Percentiles rank a stretch among this genome's conserved stretches.
phyloP scores from a whole-genome alignment of 225 moss, liverwort and hornwort species.

The Bryum argenteum region DNA sequence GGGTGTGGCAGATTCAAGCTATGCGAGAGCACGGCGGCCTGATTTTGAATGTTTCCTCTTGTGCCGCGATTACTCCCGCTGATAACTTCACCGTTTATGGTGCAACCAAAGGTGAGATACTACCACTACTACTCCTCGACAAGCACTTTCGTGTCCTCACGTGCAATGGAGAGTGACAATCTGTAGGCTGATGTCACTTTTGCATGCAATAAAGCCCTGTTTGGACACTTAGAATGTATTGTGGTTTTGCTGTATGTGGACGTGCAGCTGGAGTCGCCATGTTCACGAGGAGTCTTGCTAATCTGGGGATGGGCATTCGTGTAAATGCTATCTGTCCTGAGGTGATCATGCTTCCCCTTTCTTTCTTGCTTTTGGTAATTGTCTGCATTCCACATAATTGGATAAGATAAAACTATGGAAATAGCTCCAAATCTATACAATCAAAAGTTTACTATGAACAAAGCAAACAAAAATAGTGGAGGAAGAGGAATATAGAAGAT shows the following conservation, averaged over 20 bases:
- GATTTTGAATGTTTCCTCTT: constrained; percentile 62
- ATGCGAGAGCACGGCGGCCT: constrained; percentile 50
- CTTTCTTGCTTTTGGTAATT: no score
- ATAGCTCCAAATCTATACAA: no score
- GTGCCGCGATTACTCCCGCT: constrained; percentile 46
- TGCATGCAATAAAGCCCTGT: not conserved
- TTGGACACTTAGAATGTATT: not conserved
- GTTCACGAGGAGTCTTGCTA: constrained; percentile 61
- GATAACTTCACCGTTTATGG: constrained; percentile 35
- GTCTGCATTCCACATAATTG: no score
- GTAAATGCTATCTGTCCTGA: constrained; percentile 73
- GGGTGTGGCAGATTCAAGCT: constrained; percentile 26
- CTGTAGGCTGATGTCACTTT: not conserved
- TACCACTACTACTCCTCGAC: no score
- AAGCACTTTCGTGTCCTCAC: no score
- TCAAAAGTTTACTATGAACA: no score
- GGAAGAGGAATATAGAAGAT: no score
- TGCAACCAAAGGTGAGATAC: constrained; percentile 59
- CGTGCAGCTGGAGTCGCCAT: constrained; percentile 59
- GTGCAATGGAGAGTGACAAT: no score
- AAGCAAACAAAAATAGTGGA: no score
- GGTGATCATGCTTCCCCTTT: constrained; percentile 31
- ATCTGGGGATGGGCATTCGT: constrained; percentile 63
- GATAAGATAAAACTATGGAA: no score
- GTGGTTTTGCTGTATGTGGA: not conserved